These are phyloP conservation scores for Coniochaeta ligniaria DNA, from an alignment of 2,329 filamentous ascomycete genomes.

Conservation along the genomic window DNA sequence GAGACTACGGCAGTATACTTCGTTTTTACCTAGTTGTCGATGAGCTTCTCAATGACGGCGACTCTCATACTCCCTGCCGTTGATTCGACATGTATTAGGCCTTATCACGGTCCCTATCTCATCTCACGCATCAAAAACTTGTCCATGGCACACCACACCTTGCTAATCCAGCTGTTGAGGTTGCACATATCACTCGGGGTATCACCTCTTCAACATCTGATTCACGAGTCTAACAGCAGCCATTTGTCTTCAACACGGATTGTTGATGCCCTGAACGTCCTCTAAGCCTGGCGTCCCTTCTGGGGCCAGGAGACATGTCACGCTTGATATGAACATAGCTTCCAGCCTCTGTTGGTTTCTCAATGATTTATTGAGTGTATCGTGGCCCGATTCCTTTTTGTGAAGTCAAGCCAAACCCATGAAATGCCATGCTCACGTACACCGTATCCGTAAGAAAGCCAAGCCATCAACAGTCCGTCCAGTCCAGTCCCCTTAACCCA, in stretches of 20 bases:
- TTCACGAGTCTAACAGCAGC: neutral
- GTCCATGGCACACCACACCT: too few species aligned
- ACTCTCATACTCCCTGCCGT: too few species aligned
- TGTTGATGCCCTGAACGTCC: neutral
- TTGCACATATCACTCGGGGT: neutral
- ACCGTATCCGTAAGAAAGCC: constrained; percentile 24
- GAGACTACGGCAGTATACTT: too few species aligned
- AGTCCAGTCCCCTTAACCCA: constrained; percentile 18
- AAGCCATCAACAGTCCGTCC: constrained; percentile 29
- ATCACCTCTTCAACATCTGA: neutral
- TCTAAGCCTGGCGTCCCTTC: neutral
- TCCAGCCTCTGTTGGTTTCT: constrained; percentile 9
- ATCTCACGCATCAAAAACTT: too few species aligned
- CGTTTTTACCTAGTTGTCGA: too few species aligned
- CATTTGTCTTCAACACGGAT: neutral
- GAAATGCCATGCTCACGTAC: constrained; percentile 29
- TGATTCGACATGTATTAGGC: too few species aligned
- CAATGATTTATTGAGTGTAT: constrained; percentile 21
- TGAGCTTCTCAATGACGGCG: too few species aligned
- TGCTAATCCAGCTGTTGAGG: neutral
- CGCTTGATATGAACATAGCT: neutral
- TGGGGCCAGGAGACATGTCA: neutral
- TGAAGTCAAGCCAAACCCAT: constrained; percentile 24
- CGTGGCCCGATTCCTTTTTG: constrained; percentile 19
- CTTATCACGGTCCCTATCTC: too few species aligned